A percentile compares a stretch with the other conserved stretches of the same genome.
Evolutionary conservation across 306 rosid species (phyloP).

Genomic region (Argentina anserina): DNA sequence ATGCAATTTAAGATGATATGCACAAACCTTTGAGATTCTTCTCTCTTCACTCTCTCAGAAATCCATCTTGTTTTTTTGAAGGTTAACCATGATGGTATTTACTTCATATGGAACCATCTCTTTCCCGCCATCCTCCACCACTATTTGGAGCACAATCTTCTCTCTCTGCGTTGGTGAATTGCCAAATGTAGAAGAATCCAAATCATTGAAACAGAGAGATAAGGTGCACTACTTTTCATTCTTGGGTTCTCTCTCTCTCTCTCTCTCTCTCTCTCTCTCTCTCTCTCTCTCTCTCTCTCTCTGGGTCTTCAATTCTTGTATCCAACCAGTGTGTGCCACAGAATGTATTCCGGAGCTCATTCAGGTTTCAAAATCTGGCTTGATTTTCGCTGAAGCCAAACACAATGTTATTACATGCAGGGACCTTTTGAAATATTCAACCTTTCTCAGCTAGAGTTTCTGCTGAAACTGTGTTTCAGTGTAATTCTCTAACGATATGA

Average conservation of each 20-base stretch:
- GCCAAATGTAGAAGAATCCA: neutral
- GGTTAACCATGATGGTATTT: neutral
- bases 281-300: no score
- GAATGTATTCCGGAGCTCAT: neutral
- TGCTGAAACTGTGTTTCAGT: neutral
- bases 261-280: neutral
- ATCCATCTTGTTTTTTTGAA: no score
- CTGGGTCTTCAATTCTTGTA: no score
- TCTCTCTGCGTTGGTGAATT: neutral
- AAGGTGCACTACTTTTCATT: neutral
- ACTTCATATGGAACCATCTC: neutral
- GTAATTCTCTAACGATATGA: neutral
- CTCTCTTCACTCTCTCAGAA: no score
- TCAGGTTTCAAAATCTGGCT: neutral
- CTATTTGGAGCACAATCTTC: neutral
- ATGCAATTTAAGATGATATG: no score
- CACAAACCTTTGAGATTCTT: no score
- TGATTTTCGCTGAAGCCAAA: constrained; percentile 26
- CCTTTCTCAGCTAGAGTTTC: neutral
- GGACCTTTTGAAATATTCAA: neutral
- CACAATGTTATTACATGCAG: neutral
- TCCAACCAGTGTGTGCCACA: neutral
- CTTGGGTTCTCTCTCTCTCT: neutral
- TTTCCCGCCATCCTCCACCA: neutral
- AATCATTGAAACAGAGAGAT: neutral